Evolutionary conservation across 495 filamentous ascomycete species (phyloP).

Genomic region (Hyphodiscus hymeniophilus): DNA sequence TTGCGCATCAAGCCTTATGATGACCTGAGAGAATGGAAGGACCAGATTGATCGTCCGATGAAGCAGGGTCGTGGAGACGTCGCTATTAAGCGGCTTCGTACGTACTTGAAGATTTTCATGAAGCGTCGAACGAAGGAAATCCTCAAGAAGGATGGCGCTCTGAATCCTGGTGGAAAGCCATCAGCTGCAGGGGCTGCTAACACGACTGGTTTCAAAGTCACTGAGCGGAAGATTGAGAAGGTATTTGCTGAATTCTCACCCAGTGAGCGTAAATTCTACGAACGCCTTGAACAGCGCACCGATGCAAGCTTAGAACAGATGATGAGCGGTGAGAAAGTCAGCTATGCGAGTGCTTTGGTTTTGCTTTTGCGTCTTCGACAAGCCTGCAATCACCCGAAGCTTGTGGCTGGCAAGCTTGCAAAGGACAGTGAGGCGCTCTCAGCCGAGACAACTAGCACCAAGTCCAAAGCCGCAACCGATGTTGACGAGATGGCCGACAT

Average conservation of each 20-base stretch:
- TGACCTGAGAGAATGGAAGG: conserved; percentile 74
- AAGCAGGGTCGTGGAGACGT: conserved; percentile 77
- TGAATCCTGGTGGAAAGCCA: conserved; percentile 59
- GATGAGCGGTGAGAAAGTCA: conserved; percentile 65
- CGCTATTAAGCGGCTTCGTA: conserved; percentile 80
- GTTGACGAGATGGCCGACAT: conserved; percentile 80
- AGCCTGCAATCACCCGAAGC: conserved; percentile 85
- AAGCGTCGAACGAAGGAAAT: conserved; percentile 94
- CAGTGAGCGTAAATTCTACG: conserved; percentile 77
- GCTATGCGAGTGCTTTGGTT: conserved; percentile 79
- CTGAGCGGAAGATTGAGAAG: conserved; percentile 76
- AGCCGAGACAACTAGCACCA: conserved; percentile 45
- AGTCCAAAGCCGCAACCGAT: conserved; percentile 44
- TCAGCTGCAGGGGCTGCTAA: conserved; percentile 33
- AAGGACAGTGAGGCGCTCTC: conserved; percentile 80
- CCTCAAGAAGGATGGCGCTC: conserved; percentile 69
- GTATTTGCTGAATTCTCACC: conserved; percentile 71
- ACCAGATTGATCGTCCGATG: conserved; percentile 78
- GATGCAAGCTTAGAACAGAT: conserved; percentile 79
- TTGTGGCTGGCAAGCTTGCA: conserved; percentile 74
- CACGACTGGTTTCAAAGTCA: conserved; percentile 70
- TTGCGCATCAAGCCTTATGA: conserved; percentile 86
- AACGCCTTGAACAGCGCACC: conserved; percentile 72
- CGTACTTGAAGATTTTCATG: conserved; percentile 87
- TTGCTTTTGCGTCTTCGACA: conserved; percentile 82